Evolutionary conservation across 1,284 basidiomycete genomes (phyloP), one percentile per base, ranked within the genome.

Genomic region (Afroboletus lepidellus): DNA sequence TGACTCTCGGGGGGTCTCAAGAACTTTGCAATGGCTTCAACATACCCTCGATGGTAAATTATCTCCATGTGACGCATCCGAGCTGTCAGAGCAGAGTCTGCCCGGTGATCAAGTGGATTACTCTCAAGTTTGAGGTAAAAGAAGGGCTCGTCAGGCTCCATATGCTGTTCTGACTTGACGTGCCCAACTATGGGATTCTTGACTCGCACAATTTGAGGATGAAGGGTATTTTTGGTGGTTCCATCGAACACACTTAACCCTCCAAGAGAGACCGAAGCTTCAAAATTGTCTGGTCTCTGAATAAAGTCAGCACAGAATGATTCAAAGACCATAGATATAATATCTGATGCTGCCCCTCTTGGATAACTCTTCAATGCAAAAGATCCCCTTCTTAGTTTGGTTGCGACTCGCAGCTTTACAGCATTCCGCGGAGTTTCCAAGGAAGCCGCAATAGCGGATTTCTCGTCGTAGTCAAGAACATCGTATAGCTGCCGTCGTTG

Each of bases 11-110:
- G 95, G 2, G 97, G 97, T 67, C 88, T 92, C 75, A 99, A 90
- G 76, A 99, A 99, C 56, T 80, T 83, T 58, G 92, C 88, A 34
- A 99, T 83, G 2, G 91, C 91, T 74, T 99, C 96, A 37, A 99
- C 81, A 68, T 98, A 99, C 32, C 92, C 91, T 62, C 80, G 85
- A 68, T 99, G 94, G 66, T 99, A 99, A 51, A 99, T 92, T 60
- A 99, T 92, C 72, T 99, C 96, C 85, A 98, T 91, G 63, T 96
- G 93, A 7, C 94, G 84, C 90, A 99, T 93, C 53, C 86, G 87
- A 49, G 98, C 83, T 7, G 89, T 90, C 50, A 99, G 74, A 0
- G 90, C 94, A 63, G 83, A 97, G 69, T 99, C 96, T 32, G 98
- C 95, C 41, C 93, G 85, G 48, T 90, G 87, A 69, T 98, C 94